Base-by-base conservation (phyloP, 139 green algal genomes). In the Chlorella ohadii region DNA sequence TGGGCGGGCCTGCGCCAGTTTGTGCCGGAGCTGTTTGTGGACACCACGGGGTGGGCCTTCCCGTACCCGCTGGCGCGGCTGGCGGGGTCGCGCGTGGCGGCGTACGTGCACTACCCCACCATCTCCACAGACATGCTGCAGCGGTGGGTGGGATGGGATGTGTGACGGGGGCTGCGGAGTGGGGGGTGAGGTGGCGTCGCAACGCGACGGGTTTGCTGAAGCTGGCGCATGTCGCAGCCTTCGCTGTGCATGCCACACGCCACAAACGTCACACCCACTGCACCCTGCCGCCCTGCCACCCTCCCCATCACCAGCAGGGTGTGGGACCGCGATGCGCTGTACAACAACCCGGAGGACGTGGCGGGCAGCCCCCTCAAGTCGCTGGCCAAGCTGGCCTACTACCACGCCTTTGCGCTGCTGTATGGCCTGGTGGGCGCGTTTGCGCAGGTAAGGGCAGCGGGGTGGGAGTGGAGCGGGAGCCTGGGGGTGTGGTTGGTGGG, bases 51-150 rank as follows among this genome's bases (percentile, higher is more conserved):
- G 19, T 98, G 96, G 93, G 95, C 96, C 0, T 98, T 98, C 85
- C 88, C 89, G 1, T 99, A 98, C 84, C 97, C 97, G 0, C 72
- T 98, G 34, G 92, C 89, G 4, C 63, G 89, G 22, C 79, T 92
- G 22, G 88, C 92, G 23, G 95, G 97, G 17, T 84, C 84, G 4
- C 44, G 71, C 0, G 94, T 99, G 34, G 93, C 85, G 19, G 88
- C 85, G 16, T 99, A 99, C 85, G 93, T 95, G 57, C 97, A 99
- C 92, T 99, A 99, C 89, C 97, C 97, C 15, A 98, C 95, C 6
- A 89, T 98, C 67, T 94, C 83, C 70, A 92, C 91, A 27, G 94
- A 99, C 92, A 99, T 99, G 97, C 89, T 99, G 55, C 44, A 63
- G 22, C 89, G 94, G 16, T 93, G 98, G 77, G 78, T 72, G 59